phyloP scores from a whole-genome alignment of 2,329 filamentous ascomycete genomes.

The Aspergillus flavus region DNA sequence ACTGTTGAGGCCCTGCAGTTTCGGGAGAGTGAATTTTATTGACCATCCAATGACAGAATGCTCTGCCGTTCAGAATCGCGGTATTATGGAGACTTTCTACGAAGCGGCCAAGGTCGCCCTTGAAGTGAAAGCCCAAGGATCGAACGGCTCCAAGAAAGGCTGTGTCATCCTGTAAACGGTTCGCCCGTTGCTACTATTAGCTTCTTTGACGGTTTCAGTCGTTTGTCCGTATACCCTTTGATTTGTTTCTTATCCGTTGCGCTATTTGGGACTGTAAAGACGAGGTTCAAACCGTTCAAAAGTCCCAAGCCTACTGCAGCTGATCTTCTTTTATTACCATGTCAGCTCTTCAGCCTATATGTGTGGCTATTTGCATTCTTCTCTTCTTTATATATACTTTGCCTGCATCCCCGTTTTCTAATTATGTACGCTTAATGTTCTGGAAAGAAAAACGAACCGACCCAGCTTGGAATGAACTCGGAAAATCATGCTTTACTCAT shows the following conservation, averaged over 20 bases:
- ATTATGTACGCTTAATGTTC: constrained; percentile 20
- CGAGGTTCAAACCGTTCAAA: neutral
- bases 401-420: constrained; percentile 7
- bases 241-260: constrained; percentile 7
- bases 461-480: constrained; percentile 1
- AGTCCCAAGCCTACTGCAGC: neutral
- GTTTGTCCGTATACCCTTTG: constrained; percentile 20
- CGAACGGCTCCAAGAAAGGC: constrained; percentile 33
- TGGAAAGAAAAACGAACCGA: neutral
- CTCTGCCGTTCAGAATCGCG: constrained; percentile 96
- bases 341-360: constrained; percentile 18
- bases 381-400: constrained; percentile 24
- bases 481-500: neutral
- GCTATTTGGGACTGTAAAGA: neutral
- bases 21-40: neutral
- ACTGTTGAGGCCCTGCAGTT: constrained; percentile 18
- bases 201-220: constrained; percentile 6
- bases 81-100: constrained; percentile 97
- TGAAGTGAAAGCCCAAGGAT: constrained; percentile 46
- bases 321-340: constrained; percentile 3
- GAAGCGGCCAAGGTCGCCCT: constrained; percentile 94
- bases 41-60: constrained; percentile 66
- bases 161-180: constrained; percentile 40
- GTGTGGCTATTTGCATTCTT: constrained; percentile 9
- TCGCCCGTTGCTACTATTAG: neutral